Evolutionary conservation across 441 rosid genomes (phyloP).

Genomic region (Syzygium malaccense): DNA sequence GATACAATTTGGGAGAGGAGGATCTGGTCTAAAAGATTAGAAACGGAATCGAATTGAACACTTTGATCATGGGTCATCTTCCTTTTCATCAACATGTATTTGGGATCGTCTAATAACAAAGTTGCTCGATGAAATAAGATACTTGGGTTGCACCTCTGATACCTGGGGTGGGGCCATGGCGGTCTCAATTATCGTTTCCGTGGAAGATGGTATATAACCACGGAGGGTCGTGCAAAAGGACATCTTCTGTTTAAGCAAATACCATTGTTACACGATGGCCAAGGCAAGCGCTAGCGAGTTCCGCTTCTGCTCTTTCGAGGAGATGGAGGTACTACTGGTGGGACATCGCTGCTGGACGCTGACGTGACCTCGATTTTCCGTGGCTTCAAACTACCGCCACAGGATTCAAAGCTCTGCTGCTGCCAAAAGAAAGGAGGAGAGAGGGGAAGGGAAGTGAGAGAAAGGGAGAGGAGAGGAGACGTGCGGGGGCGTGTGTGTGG

Average conservation of each 20-base stretch:
- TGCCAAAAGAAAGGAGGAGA: not conserved
- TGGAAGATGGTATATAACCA: not conserved
- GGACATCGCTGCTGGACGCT: not conserved
- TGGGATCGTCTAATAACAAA: not conserved
- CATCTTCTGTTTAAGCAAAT: not conserved
- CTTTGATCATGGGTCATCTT: not conserved
- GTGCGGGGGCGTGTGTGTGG: not conserved
- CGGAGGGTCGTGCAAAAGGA: not conserved
- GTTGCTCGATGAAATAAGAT: not conserved
- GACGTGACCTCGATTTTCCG: not conserved
- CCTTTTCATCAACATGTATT: not conserved
- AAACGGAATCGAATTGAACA: not conserved
- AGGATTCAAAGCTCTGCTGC: not conserved
- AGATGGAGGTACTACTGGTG: not conserved
- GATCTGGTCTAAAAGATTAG: not conserved
- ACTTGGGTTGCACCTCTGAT: not conserved
- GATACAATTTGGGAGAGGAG: too few species aligned
- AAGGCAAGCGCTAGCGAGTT: not conserved
- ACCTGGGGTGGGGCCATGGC: not conserved
- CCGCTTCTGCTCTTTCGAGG: not conserved
- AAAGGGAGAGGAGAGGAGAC: not conserved
- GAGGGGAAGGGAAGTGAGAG: not conserved
- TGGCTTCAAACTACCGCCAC: not conserved
- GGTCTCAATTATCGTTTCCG: not conserved
- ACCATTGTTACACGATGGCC: not conserved